Evolutionary conservation across 345 rosid species (phyloP).

Genomic region (Luvunga scandens): DNA sequence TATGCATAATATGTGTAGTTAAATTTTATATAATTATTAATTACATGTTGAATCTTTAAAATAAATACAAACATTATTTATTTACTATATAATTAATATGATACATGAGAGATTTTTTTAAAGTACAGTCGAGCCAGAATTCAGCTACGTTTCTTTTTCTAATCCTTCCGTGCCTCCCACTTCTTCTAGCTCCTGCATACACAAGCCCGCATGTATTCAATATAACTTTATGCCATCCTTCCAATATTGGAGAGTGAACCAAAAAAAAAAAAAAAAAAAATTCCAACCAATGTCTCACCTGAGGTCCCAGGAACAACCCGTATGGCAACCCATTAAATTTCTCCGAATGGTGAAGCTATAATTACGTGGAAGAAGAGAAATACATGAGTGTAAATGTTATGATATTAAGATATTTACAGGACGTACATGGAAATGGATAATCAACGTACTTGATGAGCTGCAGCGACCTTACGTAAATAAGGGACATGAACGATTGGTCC

Average conservation of each 20-base stretch:
- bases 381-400: neutral
- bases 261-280: neutral
- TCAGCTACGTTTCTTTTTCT: slow-evolving; percentile 32
- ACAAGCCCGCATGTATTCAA: neutral
- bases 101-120: too few species aligned
- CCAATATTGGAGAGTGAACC: neutral
- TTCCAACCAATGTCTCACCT: slow-evolving; percentile 24
- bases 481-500: slow-evolving; percentile 66
- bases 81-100: too few species aligned
- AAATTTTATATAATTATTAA: too few species aligned
- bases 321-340: slow-evolving; percentile 62
- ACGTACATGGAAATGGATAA: neutral
- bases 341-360: slow-evolving; percentile 60
- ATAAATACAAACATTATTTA: too few species aligned
- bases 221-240: neutral
- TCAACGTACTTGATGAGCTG: slow-evolving; percentile 56
- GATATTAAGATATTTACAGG: neutral
- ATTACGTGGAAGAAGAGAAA: neutral
- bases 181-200: slow-evolving; percentile 49
- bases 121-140: too few species aligned
- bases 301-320: slow-evolving; percentile 63
- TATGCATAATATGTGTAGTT: accelerated
- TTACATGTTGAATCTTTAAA: too few species aligned
- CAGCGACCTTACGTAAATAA: slow-evolving; percentile 52
- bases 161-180: slow-evolving; percentile 51